These are phyloP conservation scores for Eucalyptus regnans DNA, from an alignment of 345 rosid species.

Conservation along the genomic window DNA sequence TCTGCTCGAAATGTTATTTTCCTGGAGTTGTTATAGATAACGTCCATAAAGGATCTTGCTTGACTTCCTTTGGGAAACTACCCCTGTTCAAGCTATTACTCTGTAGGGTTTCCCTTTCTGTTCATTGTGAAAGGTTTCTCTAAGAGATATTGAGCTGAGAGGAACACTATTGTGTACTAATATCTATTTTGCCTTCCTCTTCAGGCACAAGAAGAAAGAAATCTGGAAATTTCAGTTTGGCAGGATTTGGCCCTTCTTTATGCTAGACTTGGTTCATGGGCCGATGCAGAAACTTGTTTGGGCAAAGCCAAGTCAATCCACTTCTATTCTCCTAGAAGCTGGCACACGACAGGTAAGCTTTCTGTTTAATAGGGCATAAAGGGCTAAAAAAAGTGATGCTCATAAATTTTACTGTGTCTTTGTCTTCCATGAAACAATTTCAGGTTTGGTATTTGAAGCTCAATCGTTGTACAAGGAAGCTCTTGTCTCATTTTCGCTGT, in stretches of 20 bases:
- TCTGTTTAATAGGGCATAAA: not conserved
- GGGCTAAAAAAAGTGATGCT: not conserved
- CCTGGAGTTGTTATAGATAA: not conserved
- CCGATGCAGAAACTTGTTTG: slow-evolving; percentile 64
- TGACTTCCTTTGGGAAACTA: not conserved
- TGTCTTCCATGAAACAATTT: not conserved
- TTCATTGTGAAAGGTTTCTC: not conserved
- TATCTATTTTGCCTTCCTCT: not conserved
- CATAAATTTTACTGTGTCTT: not conserved
- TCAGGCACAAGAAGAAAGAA: slow-evolving; percentile 35
- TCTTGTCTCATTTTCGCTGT: slow-evolving; percentile 49
- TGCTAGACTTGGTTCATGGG: slow-evolving; percentile 47
- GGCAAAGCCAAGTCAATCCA: slow-evolving; percentile 59
- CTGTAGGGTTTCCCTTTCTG: not conserved
- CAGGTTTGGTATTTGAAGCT: slow-evolving; percentile 67
- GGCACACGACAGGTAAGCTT: slow-evolving; percentile 63
- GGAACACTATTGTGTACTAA: not conserved
- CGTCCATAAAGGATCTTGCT: not conserved
- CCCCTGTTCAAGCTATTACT: not conserved
- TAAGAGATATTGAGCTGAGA: not conserved
- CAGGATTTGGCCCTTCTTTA: slow-evolving; percentile 72
- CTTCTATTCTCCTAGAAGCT: slow-evolving; percentile 58
- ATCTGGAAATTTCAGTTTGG: slow-evolving; percentile 66
- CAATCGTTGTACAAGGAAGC: slow-evolving; percentile 67
- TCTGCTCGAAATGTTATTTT: not conserved